Evolutionary conservation across 139 green algal genomes (phyloP).

Genomic region (Coelastrella sp.): DNA sequence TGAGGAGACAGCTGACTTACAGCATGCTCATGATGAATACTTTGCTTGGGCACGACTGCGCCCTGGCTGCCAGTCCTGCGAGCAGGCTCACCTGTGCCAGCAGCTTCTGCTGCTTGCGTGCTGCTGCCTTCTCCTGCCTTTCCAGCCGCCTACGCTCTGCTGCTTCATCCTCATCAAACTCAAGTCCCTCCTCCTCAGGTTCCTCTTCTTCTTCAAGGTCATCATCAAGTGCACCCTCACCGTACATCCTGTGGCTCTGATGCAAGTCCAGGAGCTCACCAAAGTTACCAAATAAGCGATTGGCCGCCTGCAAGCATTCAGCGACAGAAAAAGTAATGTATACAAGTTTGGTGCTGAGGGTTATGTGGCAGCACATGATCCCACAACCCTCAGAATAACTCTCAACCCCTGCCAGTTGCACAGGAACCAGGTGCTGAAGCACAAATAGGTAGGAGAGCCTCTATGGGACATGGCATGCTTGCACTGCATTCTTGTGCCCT

Average conservation of each 20-base stretch:
- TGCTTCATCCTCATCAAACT: constrained; percentile 58
- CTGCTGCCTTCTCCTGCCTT: constrained; percentile 3
- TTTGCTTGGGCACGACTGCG: background rate
- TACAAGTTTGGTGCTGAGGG: background rate
- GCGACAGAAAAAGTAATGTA: background rate
- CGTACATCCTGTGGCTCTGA: constrained; percentile 16
- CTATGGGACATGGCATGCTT: too few species aligned
- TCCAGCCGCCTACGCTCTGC: constrained; percentile 53
- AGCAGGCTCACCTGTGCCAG: constrained; percentile 20
- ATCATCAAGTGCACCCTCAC: constrained; percentile 21
- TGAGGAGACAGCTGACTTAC: too few species aligned
- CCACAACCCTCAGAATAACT: too few species aligned
- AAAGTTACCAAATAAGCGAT: constrained; percentile 49
- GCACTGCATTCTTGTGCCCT: too few species aligned
- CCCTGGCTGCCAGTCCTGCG: background rate
- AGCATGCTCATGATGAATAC: too few species aligned
- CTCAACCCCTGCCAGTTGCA: too few species aligned
- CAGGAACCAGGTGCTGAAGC: too few species aligned
- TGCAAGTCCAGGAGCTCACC: constrained; percentile 49
- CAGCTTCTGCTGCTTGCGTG: constrained; percentile 11
- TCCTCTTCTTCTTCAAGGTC: constrained; percentile 54
- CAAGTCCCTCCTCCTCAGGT: background rate
- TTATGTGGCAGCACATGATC: background rate
- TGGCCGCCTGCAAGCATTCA: background rate
- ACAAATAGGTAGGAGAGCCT: too few species aligned